These are phyloP conservation scores for Ichthyophonus hoferi DNA, from an alignment of 208 protist genomes.

Conservation along the genomic window DNA sequence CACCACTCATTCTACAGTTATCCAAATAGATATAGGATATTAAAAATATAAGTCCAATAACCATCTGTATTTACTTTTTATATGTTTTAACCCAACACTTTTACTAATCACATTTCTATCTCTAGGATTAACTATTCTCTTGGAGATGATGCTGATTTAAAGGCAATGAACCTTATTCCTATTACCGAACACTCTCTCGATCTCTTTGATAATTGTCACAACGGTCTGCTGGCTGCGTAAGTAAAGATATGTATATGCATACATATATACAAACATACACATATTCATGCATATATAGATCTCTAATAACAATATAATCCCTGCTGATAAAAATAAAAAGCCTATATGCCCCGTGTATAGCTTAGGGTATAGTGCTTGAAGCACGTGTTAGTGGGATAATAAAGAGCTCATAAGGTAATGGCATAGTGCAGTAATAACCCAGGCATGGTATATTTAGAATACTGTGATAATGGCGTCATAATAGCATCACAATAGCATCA, in stretches of 20 bases:
- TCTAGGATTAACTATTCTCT: constrained; percentile 63
- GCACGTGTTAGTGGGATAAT: background rate
- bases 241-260: no score
- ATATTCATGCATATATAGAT: no score
- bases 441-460: background rate
- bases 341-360: background rate
- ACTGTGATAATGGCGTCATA: background rate
- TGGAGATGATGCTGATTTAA: constrained; percentile 57
- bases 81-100: background rate
- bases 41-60: background rate
- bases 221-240: constrained; percentile 60
- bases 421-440: background rate
- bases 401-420: background rate
- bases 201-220: constrained; percentile 53
- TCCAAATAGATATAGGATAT: background rate
- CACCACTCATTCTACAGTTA: background rate
- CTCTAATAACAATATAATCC: no score
- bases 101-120: constrained; percentile 38
- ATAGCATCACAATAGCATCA: background rate
- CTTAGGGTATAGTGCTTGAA: background rate
- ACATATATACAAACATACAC: no score
- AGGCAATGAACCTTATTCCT: constrained; percentile 19
- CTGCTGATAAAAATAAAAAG: no score
- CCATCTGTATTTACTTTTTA: no score
- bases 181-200: constrained; percentile 13